Evolutionary conservation across 164 flowering plant genomes (phyloP).

Genomic region (Buxus sempervirens): DNA sequence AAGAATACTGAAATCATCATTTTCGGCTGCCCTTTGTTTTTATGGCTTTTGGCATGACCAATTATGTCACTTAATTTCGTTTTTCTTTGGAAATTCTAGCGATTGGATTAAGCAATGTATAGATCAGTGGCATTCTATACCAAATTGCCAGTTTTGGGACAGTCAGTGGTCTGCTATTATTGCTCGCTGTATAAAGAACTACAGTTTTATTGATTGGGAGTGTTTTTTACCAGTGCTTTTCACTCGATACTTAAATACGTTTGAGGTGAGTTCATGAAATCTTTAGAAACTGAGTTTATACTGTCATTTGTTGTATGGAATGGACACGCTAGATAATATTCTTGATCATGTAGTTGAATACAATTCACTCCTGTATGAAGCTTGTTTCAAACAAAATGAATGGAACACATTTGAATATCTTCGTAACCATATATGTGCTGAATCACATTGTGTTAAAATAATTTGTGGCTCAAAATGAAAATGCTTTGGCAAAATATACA

Average conservation of each 20-base stretch:
- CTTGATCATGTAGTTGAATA: neutral
- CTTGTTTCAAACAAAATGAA: no score
- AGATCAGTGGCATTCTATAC: constrained; percentile 70
- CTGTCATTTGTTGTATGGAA: neutral
- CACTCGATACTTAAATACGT: constrained; percentile 75
- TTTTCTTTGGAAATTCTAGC: constrained; percentile 35
- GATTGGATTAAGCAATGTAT: constrained; percentile 61
- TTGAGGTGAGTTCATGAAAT: constrained; percentile 59
- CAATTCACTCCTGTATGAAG: no score
- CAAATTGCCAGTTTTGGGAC: constrained; percentile 96
- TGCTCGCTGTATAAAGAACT: constrained; percentile 79
- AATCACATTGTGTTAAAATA: no score
- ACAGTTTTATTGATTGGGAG: constrained; percentile 67
- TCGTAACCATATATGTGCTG: no score
- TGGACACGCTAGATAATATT: neutral
- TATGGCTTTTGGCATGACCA: constrained; percentile 5
- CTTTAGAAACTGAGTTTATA: neutral
- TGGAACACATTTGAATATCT: no score
- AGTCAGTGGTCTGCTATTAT: constrained; percentile 84
- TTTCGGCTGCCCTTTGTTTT: neutral
- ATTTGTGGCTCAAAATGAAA: no score
- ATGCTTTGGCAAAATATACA: no score
- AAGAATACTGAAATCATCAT: constrained; percentile 25
- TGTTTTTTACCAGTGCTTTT: constrained; percentile 62
- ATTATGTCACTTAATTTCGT: constrained; percentile 2